These are phyloP conservation scores for Microcos paniculata DNA, from an alignment of 345 rosid species.

Conservation along the genomic window DNA sequence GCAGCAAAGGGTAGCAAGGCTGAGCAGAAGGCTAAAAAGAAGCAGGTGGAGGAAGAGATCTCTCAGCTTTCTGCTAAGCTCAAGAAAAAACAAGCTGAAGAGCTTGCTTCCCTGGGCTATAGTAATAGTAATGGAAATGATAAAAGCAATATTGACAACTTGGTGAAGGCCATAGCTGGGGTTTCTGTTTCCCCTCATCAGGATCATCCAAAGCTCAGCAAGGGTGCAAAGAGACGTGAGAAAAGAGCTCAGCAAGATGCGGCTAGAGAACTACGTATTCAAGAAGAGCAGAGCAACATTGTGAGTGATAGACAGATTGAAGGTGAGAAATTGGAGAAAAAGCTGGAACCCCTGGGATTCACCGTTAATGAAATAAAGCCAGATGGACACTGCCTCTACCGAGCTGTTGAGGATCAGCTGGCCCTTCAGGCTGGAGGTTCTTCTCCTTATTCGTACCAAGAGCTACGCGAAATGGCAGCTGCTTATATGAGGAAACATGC, in stretches of 20 bases:
- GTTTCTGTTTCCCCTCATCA: constrained; percentile 58
- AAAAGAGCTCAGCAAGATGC: constrained; percentile 93
- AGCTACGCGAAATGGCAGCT: constrained; percentile 80
- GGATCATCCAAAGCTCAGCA: constrained; percentile 69
- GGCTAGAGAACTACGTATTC: constrained; percentile 84
- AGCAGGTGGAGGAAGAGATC: constrained; percentile 87
- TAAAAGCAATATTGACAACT: constrained; percentile 61
- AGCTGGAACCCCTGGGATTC: constrained; percentile 70
- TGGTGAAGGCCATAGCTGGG: constrained; percentile 89
- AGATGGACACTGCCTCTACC: constrained; percentile 90
- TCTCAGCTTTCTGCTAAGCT: constrained; percentile 65
- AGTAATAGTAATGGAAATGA: constrained; percentile 42
- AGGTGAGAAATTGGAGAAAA: constrained; percentile 49
- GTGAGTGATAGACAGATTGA: constrained; percentile 71
- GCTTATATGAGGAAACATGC: constrained; percentile 70
- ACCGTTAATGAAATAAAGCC: constrained; percentile 74
- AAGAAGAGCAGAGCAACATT: constrained; percentile 81
- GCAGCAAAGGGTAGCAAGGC: constrained; percentile 98
- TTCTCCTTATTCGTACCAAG: constrained; percentile 61
- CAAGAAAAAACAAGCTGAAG: constrained; percentile 70
- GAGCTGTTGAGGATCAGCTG: constrained; percentile 89
- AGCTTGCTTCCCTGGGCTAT: constrained; percentile 77
- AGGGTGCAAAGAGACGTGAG: constrained; percentile 72
- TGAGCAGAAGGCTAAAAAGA: constrained; percentile 96
- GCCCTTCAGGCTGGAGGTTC: constrained; percentile 56